These are phyloP conservation scores for Phytophthora sp. DNA, from an alignment of 352 stramenopile species.

Conservation along the genomic window DNA sequence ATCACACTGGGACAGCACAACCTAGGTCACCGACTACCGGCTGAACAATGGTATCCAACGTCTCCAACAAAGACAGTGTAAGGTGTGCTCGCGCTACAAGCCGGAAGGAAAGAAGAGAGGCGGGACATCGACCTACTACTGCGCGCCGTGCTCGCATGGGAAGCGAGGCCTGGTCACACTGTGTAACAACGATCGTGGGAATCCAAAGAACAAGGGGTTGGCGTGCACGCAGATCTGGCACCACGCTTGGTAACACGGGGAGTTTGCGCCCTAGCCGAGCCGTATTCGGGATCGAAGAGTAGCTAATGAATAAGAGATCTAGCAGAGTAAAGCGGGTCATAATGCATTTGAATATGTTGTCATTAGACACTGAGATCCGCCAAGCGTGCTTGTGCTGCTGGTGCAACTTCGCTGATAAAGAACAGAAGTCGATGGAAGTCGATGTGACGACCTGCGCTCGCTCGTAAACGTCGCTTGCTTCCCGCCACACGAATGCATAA, in stretches of 20 bases:
- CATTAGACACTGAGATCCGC: too few relatives aligned
- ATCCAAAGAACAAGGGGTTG: neutral
- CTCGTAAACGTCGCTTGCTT: too few relatives aligned
- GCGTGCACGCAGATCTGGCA: slow-evolving; percentile 31
- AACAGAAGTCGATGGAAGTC: too few relatives aligned
- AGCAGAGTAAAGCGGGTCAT: neutral
- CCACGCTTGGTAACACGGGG: slow-evolving; percentile 19
- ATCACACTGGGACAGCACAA: neutral
- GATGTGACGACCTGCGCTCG: too few relatives aligned
- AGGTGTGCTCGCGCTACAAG: too few relatives aligned
- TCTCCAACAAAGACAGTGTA: neutral
- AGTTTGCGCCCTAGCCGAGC: slow-evolving; percentile 1
- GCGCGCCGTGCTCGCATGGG: neutral
- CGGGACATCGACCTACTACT: slow-evolving; percentile 9
- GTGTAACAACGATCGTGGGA: slow-evolving; percentile 7
- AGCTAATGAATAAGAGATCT: too few relatives aligned
- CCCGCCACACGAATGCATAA: neutral
- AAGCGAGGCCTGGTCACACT: neutral
- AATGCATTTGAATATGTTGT: neutral
- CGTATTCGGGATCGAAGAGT: neutral
- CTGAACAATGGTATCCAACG: slow-evolving; percentile 2
- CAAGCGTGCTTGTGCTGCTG: too few relatives aligned
- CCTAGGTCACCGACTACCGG: neutral
- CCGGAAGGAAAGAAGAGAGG: slow-evolving; percentile 16
- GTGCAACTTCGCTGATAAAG: too few relatives aligned